phyloP scores from a whole-genome alignment of 1,284 basidiomycete species.

The Wolfiporia cocos region DNA sequence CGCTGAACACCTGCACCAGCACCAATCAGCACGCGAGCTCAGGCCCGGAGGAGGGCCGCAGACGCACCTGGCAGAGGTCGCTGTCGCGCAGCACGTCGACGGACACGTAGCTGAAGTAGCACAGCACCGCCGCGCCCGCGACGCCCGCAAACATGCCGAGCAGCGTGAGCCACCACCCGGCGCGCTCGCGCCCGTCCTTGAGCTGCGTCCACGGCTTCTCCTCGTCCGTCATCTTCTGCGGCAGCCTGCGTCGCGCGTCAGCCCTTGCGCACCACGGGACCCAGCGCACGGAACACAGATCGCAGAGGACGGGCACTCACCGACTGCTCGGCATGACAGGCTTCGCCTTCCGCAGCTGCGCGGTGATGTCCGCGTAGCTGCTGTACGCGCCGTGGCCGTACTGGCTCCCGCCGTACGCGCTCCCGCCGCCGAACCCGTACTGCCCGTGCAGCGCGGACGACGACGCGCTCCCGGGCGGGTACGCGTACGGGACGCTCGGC shows the following conservation, averaged over 20 bases:
- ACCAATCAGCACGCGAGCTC: not conserved
- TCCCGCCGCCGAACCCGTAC: not conserved
- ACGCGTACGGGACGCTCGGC: conserved; percentile 34
- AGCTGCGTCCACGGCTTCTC: conserved; percentile 62
- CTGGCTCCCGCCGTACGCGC: not conserved
- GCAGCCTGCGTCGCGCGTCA: conserved; percentile 23
- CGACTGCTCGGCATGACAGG: conserved; percentile 42
- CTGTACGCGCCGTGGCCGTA: conserved; percentile 2
- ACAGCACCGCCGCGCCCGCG: conserved; percentile 38
- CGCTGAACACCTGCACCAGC: conserved; percentile 48
- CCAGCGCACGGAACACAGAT: not conserved
- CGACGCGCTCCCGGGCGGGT: conserved; percentile 28
- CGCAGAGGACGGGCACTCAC: conserved; percentile 1
- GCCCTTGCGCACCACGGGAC: not conserved
- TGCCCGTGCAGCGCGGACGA: conserved; percentile 18
- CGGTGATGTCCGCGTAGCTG: conserved; percentile 8
- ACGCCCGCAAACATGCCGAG: conserved; percentile 38
- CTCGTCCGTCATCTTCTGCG: conserved; percentile 37
- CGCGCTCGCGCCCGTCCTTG: conserved; percentile 41
- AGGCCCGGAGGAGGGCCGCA: not conserved
- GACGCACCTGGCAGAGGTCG: conserved; percentile 40
- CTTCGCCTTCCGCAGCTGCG: conserved; percentile 27
- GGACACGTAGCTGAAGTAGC: conserved; percentile 39
- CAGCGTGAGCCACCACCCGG: conserved; percentile 56
- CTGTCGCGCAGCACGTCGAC: conserved; percentile 30